A percentile compares a stretch with the other conserved stretches of the same genome.
Evolutionary conservation across 768 basidiomycete species (phyloP).

Genomic region (Lentinula aciculospora): DNA sequence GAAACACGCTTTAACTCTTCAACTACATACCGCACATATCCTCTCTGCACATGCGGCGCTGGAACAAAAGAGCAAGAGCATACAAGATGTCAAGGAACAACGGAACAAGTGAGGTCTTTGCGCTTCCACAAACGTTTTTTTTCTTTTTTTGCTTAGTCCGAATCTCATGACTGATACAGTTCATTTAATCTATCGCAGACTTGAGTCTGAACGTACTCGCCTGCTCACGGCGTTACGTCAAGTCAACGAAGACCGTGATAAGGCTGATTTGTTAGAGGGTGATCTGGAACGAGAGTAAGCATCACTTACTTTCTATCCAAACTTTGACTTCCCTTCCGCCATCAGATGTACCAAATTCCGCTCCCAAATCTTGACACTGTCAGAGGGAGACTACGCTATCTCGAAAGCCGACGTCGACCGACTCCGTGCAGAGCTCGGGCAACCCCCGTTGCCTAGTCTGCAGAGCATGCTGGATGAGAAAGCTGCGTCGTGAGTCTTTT

Average conservation of each 20-base stretch:
- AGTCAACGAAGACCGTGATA: slow-evolving; percentile 82
- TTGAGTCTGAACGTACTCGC: slow-evolving; percentile 72
- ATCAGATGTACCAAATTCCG: slow-evolving; percentile 62
- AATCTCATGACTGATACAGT: no score
- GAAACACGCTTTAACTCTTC: slow-evolving; percentile 79
- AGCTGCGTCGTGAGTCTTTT: slow-evolving; percentile 37
- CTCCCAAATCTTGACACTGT: slow-evolving; percentile 56
- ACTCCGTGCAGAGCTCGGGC: slow-evolving; percentile 70
- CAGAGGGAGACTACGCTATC: slow-evolving; percentile 70
- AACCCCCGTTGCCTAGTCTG: slow-evolving; percentile 65
- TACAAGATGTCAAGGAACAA: slow-evolving; percentile 80
- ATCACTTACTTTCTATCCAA: background rate
- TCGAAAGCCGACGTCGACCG: slow-evolving; percentile 77
- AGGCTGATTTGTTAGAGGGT: slow-evolving; percentile 66
- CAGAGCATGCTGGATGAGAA: slow-evolving; percentile 74
- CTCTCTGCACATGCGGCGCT: slow-evolving; percentile 76
- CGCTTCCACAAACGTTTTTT: background rate
- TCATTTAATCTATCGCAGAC: no score
- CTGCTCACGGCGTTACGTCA: slow-evolving; percentile 65
- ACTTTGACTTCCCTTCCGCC: slow-evolving; percentile 6
- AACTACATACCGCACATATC: slow-evolving; percentile 84
- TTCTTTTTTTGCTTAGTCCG: no score
- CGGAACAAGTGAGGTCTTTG: slow-evolving; percentile 65
- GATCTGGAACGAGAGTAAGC: slow-evolving; percentile 66
- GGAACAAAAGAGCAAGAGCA: slow-evolving; percentile 70